Evolutionary conservation across 257 asterid genomes (phyloP).

Genomic region (Gynochthodes officinalis): DNA sequence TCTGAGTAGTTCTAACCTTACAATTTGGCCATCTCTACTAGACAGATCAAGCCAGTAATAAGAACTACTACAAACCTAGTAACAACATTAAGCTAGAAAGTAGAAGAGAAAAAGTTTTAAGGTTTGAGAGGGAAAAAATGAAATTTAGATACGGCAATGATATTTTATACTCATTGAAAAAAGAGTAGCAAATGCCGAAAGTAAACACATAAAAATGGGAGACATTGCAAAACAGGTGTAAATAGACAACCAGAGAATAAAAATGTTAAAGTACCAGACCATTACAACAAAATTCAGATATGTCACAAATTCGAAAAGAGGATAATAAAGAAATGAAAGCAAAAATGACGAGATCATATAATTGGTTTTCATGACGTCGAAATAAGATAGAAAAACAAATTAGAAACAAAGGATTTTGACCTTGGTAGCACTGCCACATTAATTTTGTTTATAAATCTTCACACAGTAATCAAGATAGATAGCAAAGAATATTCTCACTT

Average conservation of each 20-base stretch:
- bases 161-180: neutral
- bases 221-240: neutral
- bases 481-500: slow-evolving; percentile 25
- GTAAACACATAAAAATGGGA: neutral
- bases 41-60: neutral
- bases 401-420: neutral
- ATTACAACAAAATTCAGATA: neutral
- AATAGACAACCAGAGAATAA: neutral
- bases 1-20: too few species aligned
- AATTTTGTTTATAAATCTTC: neutral
- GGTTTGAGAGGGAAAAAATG: neutral
- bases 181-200: neutral
- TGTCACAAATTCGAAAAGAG: neutral
- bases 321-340: neutral
- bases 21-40: neutral
- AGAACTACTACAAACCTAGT: neutral
- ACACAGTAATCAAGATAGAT: neutral
- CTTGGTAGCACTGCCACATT: neutral
- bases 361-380: neutral
- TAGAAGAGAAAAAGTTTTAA: neutral
- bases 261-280: neutral
- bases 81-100: neutral
- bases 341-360: neutral
- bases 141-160: too few species aligned
- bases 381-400: neutral